phyloP scores from a whole-genome alignment of 257 asterid species.

The Verbascum thapsus region DNA sequence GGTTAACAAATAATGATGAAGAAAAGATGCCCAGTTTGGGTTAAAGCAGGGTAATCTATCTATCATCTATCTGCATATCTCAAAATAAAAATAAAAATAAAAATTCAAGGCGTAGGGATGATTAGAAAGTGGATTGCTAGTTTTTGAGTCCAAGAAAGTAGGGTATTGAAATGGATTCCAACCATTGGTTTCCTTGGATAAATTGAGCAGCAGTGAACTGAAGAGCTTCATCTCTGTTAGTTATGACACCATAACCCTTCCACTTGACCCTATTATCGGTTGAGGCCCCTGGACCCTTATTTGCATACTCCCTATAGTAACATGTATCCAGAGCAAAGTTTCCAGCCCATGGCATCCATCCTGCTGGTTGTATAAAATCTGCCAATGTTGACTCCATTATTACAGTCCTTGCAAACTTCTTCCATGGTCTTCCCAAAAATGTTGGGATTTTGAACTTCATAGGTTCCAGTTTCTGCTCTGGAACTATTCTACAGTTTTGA shows the following conservation, averaged over 20 bases:
- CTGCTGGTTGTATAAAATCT: slow-evolving; percentile 44
- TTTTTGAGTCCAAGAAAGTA: slow-evolving; percentile 34
- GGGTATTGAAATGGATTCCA: slow-evolving; percentile 32
- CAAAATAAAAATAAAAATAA: no score
- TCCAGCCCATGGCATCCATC: slow-evolving; percentile 53
- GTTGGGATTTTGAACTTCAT: slow-evolving; percentile 37
- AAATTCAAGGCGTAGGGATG: no score
- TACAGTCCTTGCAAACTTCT: slow-evolving; percentile 40
- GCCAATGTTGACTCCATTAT: slow-evolving; percentile 44
- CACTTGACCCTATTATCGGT: slow-evolving; percentile 43
- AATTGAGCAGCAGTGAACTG: slow-evolving; percentile 40
- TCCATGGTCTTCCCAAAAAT: slow-evolving; percentile 49
- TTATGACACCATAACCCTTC: slow-evolving; percentile 42
- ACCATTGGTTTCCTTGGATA: slow-evolving; percentile 41
- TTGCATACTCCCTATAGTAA: slow-evolving; percentile 39
- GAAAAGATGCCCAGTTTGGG: no score
- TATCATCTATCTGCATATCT: no score
- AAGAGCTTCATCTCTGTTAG: slow-evolving; percentile 34
- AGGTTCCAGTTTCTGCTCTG: slow-evolving; percentile 36
- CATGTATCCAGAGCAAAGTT: slow-evolving; percentile 42
- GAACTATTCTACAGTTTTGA: slow-evolving; percentile 45
- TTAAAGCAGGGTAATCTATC: no score
- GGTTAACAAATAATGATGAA: background rate
- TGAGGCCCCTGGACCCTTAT: slow-evolving; percentile 43
- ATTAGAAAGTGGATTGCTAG: slow-evolving; percentile 10